Conservation (phyloP, 805 yeast genomes). For the Dipodascopsis uninucleata region DNA sequence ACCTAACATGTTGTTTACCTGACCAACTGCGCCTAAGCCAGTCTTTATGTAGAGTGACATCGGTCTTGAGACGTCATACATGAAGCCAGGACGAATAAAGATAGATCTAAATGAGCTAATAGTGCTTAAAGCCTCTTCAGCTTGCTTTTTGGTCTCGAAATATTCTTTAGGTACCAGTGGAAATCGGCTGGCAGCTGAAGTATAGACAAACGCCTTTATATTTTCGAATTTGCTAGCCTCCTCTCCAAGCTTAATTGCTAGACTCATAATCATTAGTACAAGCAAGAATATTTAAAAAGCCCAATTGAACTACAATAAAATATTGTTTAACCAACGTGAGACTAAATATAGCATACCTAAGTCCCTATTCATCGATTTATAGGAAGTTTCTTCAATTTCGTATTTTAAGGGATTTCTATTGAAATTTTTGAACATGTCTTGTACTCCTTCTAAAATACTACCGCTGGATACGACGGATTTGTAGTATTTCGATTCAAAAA, state of each 20-base stretch:
- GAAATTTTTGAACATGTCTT: slow-evolving; percentile 11
- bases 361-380: slow-evolving; percentile 22
- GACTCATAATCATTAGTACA: too few relatives aligned
- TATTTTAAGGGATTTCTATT: slow-evolving; percentile 23
- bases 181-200: slow-evolving; percentile 22
- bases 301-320: background rate
- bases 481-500: slow-evolving; percentile 23
- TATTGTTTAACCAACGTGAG: too few relatives aligned
- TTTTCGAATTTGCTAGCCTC: slow-evolving; percentile 13
- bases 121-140: slow-evolving; percentile 12
- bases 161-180: slow-evolving; percentile 21
- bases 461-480: slow-evolving; percentile 16
- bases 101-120: slow-evolving; percentile 15
- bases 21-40: slow-evolving; percentile 14
- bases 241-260: slow-evolving; percentile 17
- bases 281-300: background rate
- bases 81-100: slow-evolving; percentile 24
- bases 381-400: slow-evolving; percentile 14
- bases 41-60: slow-evolving; percentile 19
- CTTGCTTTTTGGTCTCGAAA: slow-evolving; percentile 18
- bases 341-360: slow-evolving; percentile 9
- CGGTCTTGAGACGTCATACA: slow-evolving; percentile 20
- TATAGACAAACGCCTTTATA: slow-evolving; percentile 15
- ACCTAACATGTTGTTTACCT: slow-evolving; percentile 18
- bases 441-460: slow-evolving; percentile 17